These are phyloP conservation scores for Penicillium flavigenum DNA, from an alignment of 495 filamentous ascomycete species.

Conservation along the genomic window DNA sequence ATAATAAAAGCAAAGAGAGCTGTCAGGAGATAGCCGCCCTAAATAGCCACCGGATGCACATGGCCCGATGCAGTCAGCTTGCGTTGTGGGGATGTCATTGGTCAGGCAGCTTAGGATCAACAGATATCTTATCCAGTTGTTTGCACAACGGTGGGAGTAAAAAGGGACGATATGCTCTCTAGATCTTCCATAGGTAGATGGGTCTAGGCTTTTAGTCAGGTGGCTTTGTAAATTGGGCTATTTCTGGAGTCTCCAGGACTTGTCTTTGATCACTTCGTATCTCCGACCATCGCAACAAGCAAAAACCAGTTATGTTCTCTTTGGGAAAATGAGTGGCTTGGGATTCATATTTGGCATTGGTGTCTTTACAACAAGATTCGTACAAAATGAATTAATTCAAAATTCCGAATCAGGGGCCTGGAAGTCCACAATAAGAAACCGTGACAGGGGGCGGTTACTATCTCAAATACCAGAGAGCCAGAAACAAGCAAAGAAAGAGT, in stretches of 20 bases:
- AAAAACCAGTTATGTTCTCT: neutral
- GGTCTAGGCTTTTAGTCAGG: conserved; percentile 1
- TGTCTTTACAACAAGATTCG: neutral
- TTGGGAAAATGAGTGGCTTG: neutral
- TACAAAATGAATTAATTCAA: neutral
- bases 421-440: neutral
- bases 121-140: conserved; percentile 1
- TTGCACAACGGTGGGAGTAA: neutral
- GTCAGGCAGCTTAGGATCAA: neutral
- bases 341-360: neutral
- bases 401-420: neutral
- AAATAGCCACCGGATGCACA: conserved; percentile 11
- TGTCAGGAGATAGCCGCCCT: conserved; percentile 28
- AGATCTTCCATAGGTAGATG: neutral
- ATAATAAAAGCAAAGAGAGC: conserved; percentile 23
- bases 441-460: neutral
- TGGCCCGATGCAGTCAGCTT: conserved; percentile 12
- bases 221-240: neutral
- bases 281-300: neutral
- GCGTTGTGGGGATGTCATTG: conserved; percentile 2
- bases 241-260: neutral
- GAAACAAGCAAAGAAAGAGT: conserved; percentile 5
- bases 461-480: conserved; percentile 5
- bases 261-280: conserved; percentile 6
- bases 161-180: neutral